A percentile compares a stretch with the other conserved stretches of the same genome.
These are phyloP conservation scores for Volvox africanus DNA, from an alignment of 139 green algal species.

Conservation along the genomic window DNA sequence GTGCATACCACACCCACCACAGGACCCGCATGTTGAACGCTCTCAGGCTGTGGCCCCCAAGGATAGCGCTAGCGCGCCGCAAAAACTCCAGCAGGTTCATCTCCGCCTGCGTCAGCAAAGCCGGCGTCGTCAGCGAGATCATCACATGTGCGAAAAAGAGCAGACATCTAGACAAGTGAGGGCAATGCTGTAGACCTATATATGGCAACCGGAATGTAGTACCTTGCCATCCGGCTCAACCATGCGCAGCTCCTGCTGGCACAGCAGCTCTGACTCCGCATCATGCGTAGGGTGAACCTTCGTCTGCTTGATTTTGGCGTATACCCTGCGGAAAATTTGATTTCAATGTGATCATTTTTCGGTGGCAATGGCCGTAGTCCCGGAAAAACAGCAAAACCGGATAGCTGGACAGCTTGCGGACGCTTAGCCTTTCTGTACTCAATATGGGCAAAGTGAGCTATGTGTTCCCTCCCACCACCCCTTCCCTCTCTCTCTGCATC, in stretches of 20 bases:
- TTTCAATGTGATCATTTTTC: no score
- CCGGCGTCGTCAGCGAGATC: no score
- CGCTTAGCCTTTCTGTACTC: no score
- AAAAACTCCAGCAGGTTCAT: conserved; percentile 18
- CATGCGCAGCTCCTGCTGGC: background rate
- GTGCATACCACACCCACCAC: conserved; percentile 8
- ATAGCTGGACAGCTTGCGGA: no score
- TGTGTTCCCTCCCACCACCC: no score
- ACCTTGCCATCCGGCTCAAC: conserved; percentile 29
- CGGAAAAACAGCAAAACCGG: no score
- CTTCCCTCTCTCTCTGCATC: no score
- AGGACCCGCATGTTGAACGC: background rate
- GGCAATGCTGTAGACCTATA: background rate
- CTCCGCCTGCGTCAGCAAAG: background rate
- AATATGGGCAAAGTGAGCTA: no score
- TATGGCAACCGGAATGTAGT: background rate
- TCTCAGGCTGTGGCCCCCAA: background rate
- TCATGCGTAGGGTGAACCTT: background rate
- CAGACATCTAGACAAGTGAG: no score
- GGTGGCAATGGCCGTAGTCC: no score
- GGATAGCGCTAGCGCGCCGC: background rate
- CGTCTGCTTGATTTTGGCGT: background rate
- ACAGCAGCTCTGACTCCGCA: background rate
- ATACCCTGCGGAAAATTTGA: background rate
- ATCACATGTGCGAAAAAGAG: no score